Base-by-base conservation (phyloP, 163 green algal species). In the Chloromonas sp. region DNA sequence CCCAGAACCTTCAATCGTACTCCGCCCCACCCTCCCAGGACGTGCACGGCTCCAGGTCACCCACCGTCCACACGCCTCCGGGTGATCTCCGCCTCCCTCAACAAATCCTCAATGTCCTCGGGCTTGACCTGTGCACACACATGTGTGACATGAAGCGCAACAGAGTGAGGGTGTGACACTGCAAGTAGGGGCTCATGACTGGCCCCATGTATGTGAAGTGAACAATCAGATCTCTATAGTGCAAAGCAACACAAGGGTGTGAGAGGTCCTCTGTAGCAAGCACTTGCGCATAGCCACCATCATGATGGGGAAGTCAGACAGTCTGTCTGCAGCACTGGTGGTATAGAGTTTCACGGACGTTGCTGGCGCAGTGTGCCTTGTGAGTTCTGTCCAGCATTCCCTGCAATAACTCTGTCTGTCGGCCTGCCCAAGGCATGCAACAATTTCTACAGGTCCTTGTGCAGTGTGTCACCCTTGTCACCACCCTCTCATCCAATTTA, bases 91-190 rank as follows among this genome's bases (percentile, higher is more conserved):
- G 84, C 78, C 84, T 87, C 84, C 1, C 13, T 8, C 58, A 87
- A 58, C 78, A 87, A 61, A 13, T 87, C 84, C 2, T 86, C 83
- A 0, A 86, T 61, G 76, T 86, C 83, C 1, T 59, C 74, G 36
- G 36, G 3, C 3, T 82, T 60, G 60, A 86, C 83, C 83, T 86
- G 83, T 2, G 36, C 11, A 3, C 36, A 36, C 36, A 36, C 36
- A 83, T 60, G 60, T 14, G 81, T n/a, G 3, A n/a, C 36, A 79
- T 58, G 5, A 57, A 36, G 36, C 36, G 81, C 66, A 74, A 74
- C 11, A n/a, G 81, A 2, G 81, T 61, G 81, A 14, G 57, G 71
- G 14, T 36, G 36, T 36, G 36, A 36, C 36, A 36, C 36, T 36
- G 36, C 36, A 36, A 36, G 36, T 36, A 36, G 36, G 36, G 36